phyloP scores from a whole-genome alignment of 208 protist genomes.

The Trypanosoma caninum region DNA sequence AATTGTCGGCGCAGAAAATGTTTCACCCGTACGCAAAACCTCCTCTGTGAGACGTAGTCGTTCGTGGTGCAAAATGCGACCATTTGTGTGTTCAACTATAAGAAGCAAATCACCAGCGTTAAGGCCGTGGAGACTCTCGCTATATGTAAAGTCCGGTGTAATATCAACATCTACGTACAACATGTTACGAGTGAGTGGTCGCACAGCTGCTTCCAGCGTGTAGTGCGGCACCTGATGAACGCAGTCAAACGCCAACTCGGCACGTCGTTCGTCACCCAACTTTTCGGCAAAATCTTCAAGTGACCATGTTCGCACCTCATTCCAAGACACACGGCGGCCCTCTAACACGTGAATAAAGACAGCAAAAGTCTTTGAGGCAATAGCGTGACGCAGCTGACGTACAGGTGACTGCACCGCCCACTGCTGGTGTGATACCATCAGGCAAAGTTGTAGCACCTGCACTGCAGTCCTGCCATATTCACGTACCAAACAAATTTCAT shows the following conservation, averaged over 20 bases:
- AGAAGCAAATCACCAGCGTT: constrained; percentile 93
- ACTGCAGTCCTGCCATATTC: constrained; percentile 96
- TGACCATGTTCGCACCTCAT: constrained; percentile 93
- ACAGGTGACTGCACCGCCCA: constrained; percentile 96
- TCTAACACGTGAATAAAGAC: constrained; percentile 95
- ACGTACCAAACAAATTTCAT: constrained; percentile 95
- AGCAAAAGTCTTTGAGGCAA: constrained; percentile 78
- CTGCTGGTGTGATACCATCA: constrained; percentile 96
- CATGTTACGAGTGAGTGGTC: constrained; percentile 96
- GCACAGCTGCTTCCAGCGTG: constrained; percentile 81
- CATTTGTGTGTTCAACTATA: constrained; percentile 94
- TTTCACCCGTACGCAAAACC: constrained; percentile 60
- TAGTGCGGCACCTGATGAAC: constrained; percentile 96
- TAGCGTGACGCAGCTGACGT: constrained; percentile 75
- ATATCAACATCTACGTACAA: constrained; percentile 96
- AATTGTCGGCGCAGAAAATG: constrained; percentile 83
- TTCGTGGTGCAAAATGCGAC: constrained; percentile 98
- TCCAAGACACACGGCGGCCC: constrained; percentile 94
- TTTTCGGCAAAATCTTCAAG: constrained; percentile 92
- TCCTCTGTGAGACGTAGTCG: constrained; percentile 23
- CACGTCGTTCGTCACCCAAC: constrained; percentile 79
- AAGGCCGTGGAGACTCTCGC: constrained; percentile 89
- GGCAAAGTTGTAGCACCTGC: constrained; percentile 82
- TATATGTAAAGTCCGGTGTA: constrained; percentile 95
- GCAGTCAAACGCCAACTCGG: constrained; percentile 84